Evolutionary conservation across 176 grass and related monocot genomes (phyloP).

Genomic region (Hsuehochloa calcarea): DNA sequence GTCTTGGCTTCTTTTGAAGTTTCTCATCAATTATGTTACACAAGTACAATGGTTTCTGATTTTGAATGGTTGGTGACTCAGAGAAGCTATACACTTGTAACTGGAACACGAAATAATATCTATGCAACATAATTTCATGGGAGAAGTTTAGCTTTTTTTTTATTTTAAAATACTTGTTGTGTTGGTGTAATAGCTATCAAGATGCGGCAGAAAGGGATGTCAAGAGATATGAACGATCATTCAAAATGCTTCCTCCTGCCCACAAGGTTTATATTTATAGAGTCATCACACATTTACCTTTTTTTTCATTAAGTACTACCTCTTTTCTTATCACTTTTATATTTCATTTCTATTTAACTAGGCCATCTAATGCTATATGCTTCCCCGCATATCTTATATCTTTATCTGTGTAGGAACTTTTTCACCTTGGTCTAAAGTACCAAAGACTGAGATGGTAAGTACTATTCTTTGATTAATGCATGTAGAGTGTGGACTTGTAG

Average conservation of each 20-base stretch:
- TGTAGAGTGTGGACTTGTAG: not conserved
- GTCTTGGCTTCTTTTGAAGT: slow-evolving; percentile 12
- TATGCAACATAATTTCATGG: not conserved
- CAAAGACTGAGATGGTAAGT: slow-evolving; percentile 78
- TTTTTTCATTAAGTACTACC: slow-evolving; percentile 6
- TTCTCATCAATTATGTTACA: not conserved
- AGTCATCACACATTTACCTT: not conserved
- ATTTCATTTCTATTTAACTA: slow-evolving; percentile 32
- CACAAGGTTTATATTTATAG: slow-evolving; percentile 68
- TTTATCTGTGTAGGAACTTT: slow-evolving; percentile 66
- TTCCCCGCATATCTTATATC: not conserved
- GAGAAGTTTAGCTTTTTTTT: not conserved
- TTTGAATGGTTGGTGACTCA: not conserved
- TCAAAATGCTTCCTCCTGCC: slow-evolving; percentile 72
- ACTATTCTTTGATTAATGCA: slow-evolving; percentile 19
- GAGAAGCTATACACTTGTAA: not conserved
- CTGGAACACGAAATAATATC: not conserved
- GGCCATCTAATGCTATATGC: slow-evolving; percentile 24
- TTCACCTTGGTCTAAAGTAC: slow-evolving; percentile 85
- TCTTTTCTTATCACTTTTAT: slow-evolving; percentile 16
- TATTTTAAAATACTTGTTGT: slow-evolving; percentile 11
- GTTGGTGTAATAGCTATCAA: slow-evolving; percentile 66
- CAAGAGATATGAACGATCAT: slow-evolving; percentile 82
- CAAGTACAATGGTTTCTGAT: not conserved
- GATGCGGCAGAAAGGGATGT: slow-evolving; percentile 84